phyloP scores from a whole-genome alignment of 164 flowering plant genomes.

The Vitis labrusca region DNA sequence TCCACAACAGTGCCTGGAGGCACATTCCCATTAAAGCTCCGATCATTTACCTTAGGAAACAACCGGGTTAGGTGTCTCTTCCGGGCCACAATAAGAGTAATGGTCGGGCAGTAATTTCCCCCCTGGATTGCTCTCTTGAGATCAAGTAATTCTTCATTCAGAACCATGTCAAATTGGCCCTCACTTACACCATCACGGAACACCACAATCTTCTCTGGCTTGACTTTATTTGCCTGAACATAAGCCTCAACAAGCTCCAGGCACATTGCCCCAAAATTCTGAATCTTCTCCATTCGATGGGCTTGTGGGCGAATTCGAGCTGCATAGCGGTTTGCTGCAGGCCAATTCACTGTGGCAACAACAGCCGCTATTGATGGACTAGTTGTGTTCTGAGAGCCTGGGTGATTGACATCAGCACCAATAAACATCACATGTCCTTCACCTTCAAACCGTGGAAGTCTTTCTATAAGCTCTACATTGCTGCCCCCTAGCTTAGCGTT shows the following conservation, averaged over 20 bases:
- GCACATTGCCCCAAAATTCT: constrained; percentile 59
- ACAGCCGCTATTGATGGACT: constrained; percentile 86
- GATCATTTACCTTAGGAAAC: constrained; percentile 42
- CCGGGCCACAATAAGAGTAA: constrained; percentile 72
- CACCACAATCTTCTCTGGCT: constrained; percentile 58
- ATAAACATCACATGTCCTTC: constrained; percentile 62
- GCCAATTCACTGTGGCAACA: constrained; percentile 84
- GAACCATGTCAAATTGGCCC: constrained; percentile 78
- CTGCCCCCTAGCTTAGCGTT: constrained; percentile 89
- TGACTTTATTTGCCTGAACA: constrained; percentile 32
- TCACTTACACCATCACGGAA: constrained; percentile 94
- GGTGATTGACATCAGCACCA: constrained; percentile 94
- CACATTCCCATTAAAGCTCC: constrained; percentile 44
- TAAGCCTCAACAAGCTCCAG: constrained; percentile 54
- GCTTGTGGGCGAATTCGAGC: constrained; percentile 54
- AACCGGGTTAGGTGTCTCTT: constrained; percentile 77
- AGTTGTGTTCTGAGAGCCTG: constrained; percentile 33
- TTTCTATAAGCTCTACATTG: constrained; percentile 53
- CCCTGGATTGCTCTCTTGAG: constrained; percentile 35
- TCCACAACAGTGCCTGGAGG: constrained; percentile 84
- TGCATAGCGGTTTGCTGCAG: constrained; percentile 73
- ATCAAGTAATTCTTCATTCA: constrained; percentile 57
- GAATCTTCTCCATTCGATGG: constrained; percentile 51
- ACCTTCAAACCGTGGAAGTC: constrained; percentile 40
- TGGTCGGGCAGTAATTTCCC: constrained; percentile 41